Conservation (phyloP, 202 grass and related monocot genomes). For the Bolboschoenoplectus hybrid region DNA sequence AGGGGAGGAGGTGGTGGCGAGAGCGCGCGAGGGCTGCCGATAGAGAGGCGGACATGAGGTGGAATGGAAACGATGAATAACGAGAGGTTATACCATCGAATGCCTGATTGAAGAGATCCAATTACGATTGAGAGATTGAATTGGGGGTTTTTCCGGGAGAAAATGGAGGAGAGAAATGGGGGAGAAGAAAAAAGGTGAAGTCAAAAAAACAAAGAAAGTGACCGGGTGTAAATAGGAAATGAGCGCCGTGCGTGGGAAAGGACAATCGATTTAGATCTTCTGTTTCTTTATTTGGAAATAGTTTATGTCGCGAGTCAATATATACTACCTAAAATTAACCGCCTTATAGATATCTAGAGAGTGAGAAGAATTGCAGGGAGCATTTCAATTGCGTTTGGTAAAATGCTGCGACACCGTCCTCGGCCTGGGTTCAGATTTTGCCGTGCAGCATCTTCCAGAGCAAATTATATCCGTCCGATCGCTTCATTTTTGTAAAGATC, state of each 20-base stretch:
- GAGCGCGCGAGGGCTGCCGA: constrained; percentile 48
- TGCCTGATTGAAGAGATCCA: constrained; percentile 49
- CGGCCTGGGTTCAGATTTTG: background rate
- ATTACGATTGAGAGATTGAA: constrained; percentile 29
- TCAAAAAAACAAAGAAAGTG: constrained; percentile 40
- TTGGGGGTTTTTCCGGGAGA: constrained; percentile 14
- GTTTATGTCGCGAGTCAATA: background rate
- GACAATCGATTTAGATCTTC: background rate
- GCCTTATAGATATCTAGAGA: background rate
- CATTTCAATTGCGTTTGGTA: background rate
- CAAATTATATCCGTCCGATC: background rate
- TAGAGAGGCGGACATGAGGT: constrained; percentile 60
- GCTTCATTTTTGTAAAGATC: background rate
- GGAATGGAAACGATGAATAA: background rate
- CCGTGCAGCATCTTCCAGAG: background rate
- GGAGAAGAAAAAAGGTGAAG: background rate
- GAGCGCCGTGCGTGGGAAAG: background rate
- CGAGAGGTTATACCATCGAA: constrained; percentile 12
- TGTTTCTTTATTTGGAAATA: background rate
- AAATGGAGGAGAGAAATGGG: constrained; percentile 32
- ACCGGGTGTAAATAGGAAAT: constrained; percentile 32
- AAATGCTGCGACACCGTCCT: background rate
- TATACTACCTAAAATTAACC: background rate
- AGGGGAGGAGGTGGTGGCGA: constrained; percentile 39
- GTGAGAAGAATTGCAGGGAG: background rate